Percentiles rank a stretch among this genome's conserved stretches.
These are phyloP conservation scores for Eugenia klotzschiana DNA, from an alignment of 441 rosid genomes.

Conservation along the genomic window DNA sequence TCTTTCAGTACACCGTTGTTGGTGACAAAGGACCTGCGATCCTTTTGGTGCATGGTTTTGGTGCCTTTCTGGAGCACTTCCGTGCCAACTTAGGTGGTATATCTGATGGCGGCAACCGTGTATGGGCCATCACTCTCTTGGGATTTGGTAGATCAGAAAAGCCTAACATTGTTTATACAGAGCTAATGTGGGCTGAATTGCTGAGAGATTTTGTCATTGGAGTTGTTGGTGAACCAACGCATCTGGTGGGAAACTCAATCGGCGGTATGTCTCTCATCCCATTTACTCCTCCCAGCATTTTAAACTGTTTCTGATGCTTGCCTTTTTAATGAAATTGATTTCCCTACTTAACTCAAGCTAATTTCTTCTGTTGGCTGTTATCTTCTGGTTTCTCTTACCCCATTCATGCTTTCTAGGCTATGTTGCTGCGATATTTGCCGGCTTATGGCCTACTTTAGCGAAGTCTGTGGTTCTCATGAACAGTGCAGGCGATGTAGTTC, in stretches of 20 bases:
- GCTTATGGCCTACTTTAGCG: slow-evolving; percentile 57
- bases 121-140: slow-evolving; percentile 67
- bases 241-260: slow-evolving; percentile 78
- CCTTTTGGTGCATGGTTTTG: slow-evolving; percentile 92
- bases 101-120: slow-evolving; percentile 38
- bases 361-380: neutral
- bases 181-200: slow-evolving; percentile 76
- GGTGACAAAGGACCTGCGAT: slow-evolving; percentile 61
- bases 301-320: neutral
- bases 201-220: slow-evolving; percentile 70
- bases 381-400: neutral
- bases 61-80: slow-evolving; percentile 82
- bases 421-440: slow-evolving; percentile 44
- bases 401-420: slow-evolving; percentile 36
- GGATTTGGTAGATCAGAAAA: slow-evolving; percentile 95
- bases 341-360: neutral
- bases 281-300: neutral
- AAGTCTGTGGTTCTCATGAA: slow-evolving; percentile 62
- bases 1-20: slow-evolving; percentile 51
- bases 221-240: slow-evolving; percentile 72
- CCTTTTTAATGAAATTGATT: neutral
- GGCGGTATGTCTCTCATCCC: slow-evolving; percentile 40
- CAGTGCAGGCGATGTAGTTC: slow-evolving; percentile 63
- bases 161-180: slow-evolving; percentile 72
- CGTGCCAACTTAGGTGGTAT: slow-evolving; percentile 51